Base-by-base conservation (phyloP, 2,329 filamentous ascomycete genomes). In the Stachybotrys echinatus region DNA sequence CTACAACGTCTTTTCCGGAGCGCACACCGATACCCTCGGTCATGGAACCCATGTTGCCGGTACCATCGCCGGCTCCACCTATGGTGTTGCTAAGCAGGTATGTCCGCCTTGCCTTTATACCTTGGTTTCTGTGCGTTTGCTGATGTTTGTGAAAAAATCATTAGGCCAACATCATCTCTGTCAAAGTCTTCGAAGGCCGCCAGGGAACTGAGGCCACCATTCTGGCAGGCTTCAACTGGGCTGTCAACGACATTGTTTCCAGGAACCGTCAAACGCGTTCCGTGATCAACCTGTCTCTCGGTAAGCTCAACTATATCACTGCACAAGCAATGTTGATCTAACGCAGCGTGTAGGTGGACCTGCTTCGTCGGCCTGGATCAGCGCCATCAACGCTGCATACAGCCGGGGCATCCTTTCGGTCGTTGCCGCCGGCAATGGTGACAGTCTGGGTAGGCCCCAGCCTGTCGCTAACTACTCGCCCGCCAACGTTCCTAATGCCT, bases 401-500 rank as follows among this genome's bases (percentile, higher is more conserved):
- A 54, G 58, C 34, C 52, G 59, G 1, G 74, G 73, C 20, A 58
- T 77, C 20, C 68, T 74, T 52, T 63, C 74, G 4, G 69, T 70
- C 39, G 72, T 74, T 8, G 74, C 74, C 2, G 74, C 74, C 12
- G 75, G 75, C 6, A 79, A 79, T 54, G 62, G 62, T 47, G 67
- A 67, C 48, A 52, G 2, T 0, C 23, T 38, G 3, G 58, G 57
- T 18, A 49, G 45, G 40, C 60, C 60, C 39, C 57, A 55, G 4
- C 65, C 76, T 52, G 74, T 75, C 2, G 60, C 65, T 27, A 62
- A 61, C 60, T 69, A 62, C 55, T 79, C 75, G 17, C 74, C 75
- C 2, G 72, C 74, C 49, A 74, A 69, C 6, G 71, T 68, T 27
- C 48, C 71, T 6, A 61, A 62, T 34, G 77, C 70, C 45, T 71